Percentiles rank a stretch among this genome's conserved stretches.
Conservation (phyloP, 2,329 filamentous ascomycete genomes). For the Verticillium tricorpus region DNA sequence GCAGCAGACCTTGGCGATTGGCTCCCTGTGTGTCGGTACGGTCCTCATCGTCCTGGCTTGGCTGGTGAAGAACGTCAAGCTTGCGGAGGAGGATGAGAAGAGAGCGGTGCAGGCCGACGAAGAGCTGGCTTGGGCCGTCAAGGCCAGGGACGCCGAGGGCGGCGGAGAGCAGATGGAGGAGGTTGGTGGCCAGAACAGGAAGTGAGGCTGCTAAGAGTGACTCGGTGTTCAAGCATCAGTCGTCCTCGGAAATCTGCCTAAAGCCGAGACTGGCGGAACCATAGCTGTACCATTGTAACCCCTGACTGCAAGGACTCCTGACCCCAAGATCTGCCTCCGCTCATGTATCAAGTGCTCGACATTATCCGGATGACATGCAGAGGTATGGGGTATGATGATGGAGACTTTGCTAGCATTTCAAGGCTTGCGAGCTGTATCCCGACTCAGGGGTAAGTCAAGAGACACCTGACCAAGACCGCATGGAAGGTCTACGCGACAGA, state of each 20-base stretch:
- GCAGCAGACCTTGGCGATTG: constrained; percentile 21
- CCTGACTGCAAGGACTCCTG: too few species aligned
- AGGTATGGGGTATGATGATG: too few species aligned
- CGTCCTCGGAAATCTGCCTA: background rate
- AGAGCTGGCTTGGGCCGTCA: constrained; percentile 2
- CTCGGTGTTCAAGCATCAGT: background rate
- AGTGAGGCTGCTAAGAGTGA: background rate
- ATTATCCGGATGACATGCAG: too few species aligned
- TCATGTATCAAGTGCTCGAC: background rate
- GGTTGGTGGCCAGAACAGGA: background rate
- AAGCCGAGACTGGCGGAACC: background rate
- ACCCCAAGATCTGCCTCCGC: too few species aligned
- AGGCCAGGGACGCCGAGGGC: background rate
- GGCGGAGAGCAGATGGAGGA: background rate
- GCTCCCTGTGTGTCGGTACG: constrained; percentile 11
- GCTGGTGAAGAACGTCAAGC: constrained; percentile 13
- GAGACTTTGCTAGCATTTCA: too few species aligned
- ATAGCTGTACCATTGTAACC: too few species aligned
- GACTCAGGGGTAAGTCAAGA: background rate
- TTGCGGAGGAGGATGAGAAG: constrained; percentile 8
- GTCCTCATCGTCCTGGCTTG: constrained; percentile 13
- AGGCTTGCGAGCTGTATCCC: too few species aligned
- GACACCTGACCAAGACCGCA: background rate
- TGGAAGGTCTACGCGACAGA: background rate
- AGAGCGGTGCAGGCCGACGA: constrained; percentile 3